Conservation (phyloP, 2,329 filamentous ascomycete genomes). For the Lachnellula cervina region DNA sequence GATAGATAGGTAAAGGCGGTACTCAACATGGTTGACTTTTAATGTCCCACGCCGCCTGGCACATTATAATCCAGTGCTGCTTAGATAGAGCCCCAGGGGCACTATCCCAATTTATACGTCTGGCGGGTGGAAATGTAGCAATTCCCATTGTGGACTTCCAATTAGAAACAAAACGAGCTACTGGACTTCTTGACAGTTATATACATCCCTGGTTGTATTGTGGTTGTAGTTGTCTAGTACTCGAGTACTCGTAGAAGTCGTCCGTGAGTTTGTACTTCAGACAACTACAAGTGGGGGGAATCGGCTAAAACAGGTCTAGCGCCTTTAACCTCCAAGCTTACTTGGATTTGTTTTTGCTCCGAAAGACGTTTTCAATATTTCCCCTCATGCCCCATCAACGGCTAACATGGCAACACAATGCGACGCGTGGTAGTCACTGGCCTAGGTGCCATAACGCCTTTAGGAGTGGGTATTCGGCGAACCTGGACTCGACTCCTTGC, state of each 20-base stretch:
- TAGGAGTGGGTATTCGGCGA: conserved; percentile 71
- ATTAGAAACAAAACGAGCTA: conserved; percentile 13
- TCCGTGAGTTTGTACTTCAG: too few relatives aligned
- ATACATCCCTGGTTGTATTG: too few relatives aligned
- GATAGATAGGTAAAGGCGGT: too few relatives aligned
- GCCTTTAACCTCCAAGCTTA: background rate
- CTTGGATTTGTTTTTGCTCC: background rate
- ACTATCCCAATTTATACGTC: too few relatives aligned
- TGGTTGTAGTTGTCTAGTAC: too few relatives aligned
- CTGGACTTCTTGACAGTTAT: background rate
- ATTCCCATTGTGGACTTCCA: background rate
- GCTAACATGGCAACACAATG: conserved; percentile 28
- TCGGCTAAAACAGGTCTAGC: background rate
- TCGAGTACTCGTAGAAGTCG: too few relatives aligned
- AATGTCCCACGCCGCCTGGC: too few relatives aligned
- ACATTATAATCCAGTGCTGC: too few relatives aligned
- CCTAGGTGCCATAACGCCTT: conserved; percentile 74
- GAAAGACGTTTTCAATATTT: background rate
- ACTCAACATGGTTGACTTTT: too few relatives aligned
- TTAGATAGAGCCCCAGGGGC: too few relatives aligned
- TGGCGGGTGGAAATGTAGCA: conserved; percentile 5
- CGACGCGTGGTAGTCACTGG: conserved; percentile 80
- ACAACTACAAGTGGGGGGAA: background rate
- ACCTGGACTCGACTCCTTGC: conserved; percentile 80
- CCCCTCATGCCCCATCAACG: background rate